Percentiles rank a stretch among this genome's conserved stretches.
Conservation (phyloP, 2,329 filamentous ascomycete species). For the Fusarium falciforme region DNA sequence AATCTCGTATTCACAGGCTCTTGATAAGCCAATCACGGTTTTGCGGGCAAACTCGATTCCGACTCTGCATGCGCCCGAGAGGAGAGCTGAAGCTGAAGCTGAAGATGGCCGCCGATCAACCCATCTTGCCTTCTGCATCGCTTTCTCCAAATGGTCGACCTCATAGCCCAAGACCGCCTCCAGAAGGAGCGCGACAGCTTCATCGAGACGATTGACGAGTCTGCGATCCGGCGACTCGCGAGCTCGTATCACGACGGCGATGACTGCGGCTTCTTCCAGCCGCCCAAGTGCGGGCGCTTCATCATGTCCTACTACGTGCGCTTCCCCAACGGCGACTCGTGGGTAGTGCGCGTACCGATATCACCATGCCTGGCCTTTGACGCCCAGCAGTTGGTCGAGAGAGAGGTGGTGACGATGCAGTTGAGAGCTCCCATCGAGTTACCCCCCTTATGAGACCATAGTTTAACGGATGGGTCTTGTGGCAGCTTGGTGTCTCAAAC, state of each 20-base stretch:
- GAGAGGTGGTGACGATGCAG: slow-evolving; percentile 37
- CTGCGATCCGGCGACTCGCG: slow-evolving; percentile 16
- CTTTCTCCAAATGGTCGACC: not conserved
- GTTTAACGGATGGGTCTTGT: not conserved
- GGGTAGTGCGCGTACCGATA: slow-evolving; percentile 31
- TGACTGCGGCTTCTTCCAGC: slow-evolving; percentile 26
- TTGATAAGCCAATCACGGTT: not conserved
- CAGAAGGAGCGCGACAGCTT: slow-evolving; percentile 15
- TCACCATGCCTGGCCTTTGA: slow-evolving; percentile 8
- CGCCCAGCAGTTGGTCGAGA: slow-evolving; percentile 17
- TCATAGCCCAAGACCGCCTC: slow-evolving; percentile 1
- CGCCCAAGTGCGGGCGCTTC: slow-evolving; percentile 23
- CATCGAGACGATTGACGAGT: slow-evolving; percentile 16
- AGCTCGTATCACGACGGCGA: slow-evolving; percentile 25
- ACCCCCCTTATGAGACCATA: not conserved
- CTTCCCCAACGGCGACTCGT: slow-evolving; percentile 10
- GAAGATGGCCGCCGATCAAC: not conserved
- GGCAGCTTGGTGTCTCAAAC: slow-evolving; percentile 24
- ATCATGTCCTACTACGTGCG: slow-evolving; percentile 37
- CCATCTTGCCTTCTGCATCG: not conserved
- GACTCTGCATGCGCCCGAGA: not conserved
- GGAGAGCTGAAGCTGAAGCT: not conserved
- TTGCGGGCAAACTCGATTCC: not conserved
- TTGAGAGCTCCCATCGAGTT: not conserved
- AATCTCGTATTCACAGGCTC: not conserved